Conservation (phyloP, 2,329 filamentous ascomycete genomes). For the Furcasterigmium furcatum region DNA sequence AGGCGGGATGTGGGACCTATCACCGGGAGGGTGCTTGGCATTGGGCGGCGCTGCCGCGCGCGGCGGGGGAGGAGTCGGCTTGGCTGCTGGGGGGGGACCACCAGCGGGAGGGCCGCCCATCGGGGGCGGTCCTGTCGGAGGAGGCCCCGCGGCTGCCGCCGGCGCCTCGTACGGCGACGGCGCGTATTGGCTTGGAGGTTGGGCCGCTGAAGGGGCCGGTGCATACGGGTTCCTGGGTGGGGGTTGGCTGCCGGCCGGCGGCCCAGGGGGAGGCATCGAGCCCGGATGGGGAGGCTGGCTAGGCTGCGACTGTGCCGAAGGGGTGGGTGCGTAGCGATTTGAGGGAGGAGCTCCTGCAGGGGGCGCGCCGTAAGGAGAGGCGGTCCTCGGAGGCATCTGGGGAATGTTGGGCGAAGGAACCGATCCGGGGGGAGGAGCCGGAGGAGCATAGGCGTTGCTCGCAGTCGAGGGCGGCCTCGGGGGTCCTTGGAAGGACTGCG, state of each 20-base stretch:
- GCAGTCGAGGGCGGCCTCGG: conserved; percentile 53
- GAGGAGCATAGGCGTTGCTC: conserved; percentile 63
- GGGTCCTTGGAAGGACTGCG: conserved; percentile 40
- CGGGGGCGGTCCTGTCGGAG: conserved; percentile 29
- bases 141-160: conserved; percentile 18
- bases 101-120: conserved; percentile 37
- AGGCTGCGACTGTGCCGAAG: conserved; percentile 49
- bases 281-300: conserved; percentile 36
- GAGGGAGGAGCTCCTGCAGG: conserved; percentile 66
- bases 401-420: conserved; percentile 33
- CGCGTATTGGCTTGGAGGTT: conserved; percentile 56
- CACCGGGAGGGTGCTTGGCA: conserved; percentile 73
- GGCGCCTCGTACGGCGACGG: conserved; percentile 48
- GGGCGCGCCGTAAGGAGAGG: conserved; percentile 84
- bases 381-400: conserved; percentile 65
- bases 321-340: conserved; percentile 72
- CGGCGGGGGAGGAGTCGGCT: conserved; percentile 43
- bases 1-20: conserved; percentile 83
- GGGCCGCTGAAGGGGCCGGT: conserved; percentile 42
- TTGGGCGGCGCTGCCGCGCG: conserved; percentile 49
- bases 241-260: conserved; percentile 36
- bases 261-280: conserved; percentile 34
- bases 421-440: conserved; percentile 34
- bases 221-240: conserved; percentile 37
- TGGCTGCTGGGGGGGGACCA: conserved; percentile 16